These are phyloP conservation scores for Amanita rubescens DNA, from an alignment of 768 basidiomycete genomes.

Conservation along the genomic window DNA sequence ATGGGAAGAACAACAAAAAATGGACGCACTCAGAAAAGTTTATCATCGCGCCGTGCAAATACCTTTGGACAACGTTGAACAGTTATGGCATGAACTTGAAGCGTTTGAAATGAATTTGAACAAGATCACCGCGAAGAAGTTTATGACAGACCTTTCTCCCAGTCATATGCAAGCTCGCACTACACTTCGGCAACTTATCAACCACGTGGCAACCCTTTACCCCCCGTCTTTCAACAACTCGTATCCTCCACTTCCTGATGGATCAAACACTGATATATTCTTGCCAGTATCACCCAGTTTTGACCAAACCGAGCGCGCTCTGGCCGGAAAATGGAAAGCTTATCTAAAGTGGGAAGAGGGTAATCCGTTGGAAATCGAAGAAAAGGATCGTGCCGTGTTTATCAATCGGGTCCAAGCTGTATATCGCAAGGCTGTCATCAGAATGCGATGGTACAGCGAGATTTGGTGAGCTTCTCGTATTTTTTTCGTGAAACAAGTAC, in stretches of 20 bases:
- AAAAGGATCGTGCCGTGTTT: conserved; percentile 63
- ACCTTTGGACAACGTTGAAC: conserved; percentile 88
- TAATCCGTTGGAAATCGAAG: conserved; percentile 90
- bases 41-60: conserved; percentile 94
- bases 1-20: conserved; percentile 95
- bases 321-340: conserved; percentile 82
- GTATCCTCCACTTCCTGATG: conserved; percentile 21
- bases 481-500: neutral
- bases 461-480: conserved; percentile 62
- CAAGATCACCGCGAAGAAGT: conserved; percentile 93
- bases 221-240: conserved; percentile 27
- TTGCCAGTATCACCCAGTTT: conserved; percentile 71
- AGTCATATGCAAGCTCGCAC: conserved; percentile 94
- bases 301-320: conserved; percentile 58
- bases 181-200: conserved; percentile 72
- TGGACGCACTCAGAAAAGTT: conserved; percentile 85
- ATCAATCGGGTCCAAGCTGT: conserved; percentile 70
- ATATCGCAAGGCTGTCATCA: conserved; percentile 82
- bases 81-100: conserved; percentile 91
- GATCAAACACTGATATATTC: conserved; percentile 33
- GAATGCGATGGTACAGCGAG: conserved; percentile 93
- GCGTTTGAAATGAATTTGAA: conserved; percentile 86
- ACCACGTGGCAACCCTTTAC: conserved; percentile 60
- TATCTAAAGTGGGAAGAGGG: conserved; percentile 95
- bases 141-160: conserved; percentile 87